Base-by-base conservation (phyloP, 192 early-diverging fungal genomes). In the Backusella liffmaniae region DNA sequence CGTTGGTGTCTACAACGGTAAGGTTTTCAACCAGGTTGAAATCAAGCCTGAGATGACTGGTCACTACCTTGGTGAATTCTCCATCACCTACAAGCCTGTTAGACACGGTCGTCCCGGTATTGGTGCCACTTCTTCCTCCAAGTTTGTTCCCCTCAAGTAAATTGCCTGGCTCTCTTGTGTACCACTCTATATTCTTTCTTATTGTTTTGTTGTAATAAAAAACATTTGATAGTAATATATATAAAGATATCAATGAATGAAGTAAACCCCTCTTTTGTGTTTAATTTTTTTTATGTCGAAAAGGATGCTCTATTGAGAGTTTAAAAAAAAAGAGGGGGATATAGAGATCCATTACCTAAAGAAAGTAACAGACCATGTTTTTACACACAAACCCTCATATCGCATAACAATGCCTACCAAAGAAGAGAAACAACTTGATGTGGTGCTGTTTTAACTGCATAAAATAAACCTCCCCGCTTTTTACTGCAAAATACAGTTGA, bases 51-150 rank as follows among this genome's bases (percentile, higher is more conserved):
- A 79, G 46, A 79, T 79, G 78, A 73, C 73, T 72, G 78, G 73
- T 53, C 78, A 79, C 78, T 79, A 79, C 69, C 73, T 79, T 37
- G 78, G 73, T 37, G 78, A 79, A 44, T 79, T 79, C 78, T 79
- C 78, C 77, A 95, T 99, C 84, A 86, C 96, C 79, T 99, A 99
- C 93, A 99, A 99, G 93, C 96, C 96, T 73, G 97, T 99, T 85
- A 94, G 91, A 86, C 97, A 99, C 95, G 97, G 97, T 93, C 95
- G 96, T 84, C 96, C 97, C 76, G 97, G 97, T 95, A 96, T 97
- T 83, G 97, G 97, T 96, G 96, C 95, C 82, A 96, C 97, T 83
- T 91, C 96, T 91, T 95, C 95, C 81, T 97, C 95, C 80, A 92
- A 95, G 88, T 97, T 95, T 86, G 91, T 94, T 85, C 93, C 93